phyloP scores from a whole-genome alignment of 2,329 filamentous ascomycete genomes.

The Knufia petricola region DNA sequence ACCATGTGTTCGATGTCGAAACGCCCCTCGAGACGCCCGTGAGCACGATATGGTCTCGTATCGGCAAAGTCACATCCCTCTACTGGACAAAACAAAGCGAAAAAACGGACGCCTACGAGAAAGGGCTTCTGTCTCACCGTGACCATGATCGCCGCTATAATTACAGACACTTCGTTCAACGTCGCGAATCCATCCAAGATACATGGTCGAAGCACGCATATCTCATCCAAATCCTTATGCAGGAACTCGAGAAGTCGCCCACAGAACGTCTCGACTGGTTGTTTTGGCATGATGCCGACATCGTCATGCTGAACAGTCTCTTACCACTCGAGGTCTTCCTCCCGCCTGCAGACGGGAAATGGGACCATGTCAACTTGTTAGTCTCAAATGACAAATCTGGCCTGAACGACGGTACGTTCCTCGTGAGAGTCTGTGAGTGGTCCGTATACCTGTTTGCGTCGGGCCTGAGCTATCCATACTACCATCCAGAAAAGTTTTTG shows the following conservation, averaged over 20 bases:
- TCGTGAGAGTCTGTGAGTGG: conserved; percentile 29
- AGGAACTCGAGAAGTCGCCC: conserved; percentile 27
- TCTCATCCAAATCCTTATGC: conserved; percentile 24
- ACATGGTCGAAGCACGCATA: conserved; percentile 22
- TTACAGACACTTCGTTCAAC: conserved; percentile 12
- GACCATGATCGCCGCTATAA: conserved; percentile 8
- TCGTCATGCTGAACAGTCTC: conserved; percentile 28
- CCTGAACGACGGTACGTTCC: conserved; percentile 29
- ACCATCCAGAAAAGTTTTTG: conserved; percentile 21
- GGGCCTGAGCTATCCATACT: conserved; percentile 22
- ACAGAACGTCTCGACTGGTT: conserved; percentile 29
- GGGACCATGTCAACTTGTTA: conserved; percentile 26
- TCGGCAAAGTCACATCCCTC: conserved; percentile 30
- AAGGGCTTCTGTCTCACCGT: conserved; percentile 29
- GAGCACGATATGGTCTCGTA: too few relatives aligned
- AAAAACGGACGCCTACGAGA: conserved; percentile 27
- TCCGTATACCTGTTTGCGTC: conserved; percentile 26
- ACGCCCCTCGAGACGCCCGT: too few relatives aligned
- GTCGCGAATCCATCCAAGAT: neutral
- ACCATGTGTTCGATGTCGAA: too few relatives aligned
- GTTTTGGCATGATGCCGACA: conserved; percentile 30
- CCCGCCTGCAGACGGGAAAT: conserved; percentile 23
- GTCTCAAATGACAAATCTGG: conserved; percentile 27
- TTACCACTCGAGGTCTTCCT: conserved; percentile 29
- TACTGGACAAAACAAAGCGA: conserved; percentile 22